Conservation (phyloP, 257 asterid species). For the Lithospermum erythrorhizon region DNA sequence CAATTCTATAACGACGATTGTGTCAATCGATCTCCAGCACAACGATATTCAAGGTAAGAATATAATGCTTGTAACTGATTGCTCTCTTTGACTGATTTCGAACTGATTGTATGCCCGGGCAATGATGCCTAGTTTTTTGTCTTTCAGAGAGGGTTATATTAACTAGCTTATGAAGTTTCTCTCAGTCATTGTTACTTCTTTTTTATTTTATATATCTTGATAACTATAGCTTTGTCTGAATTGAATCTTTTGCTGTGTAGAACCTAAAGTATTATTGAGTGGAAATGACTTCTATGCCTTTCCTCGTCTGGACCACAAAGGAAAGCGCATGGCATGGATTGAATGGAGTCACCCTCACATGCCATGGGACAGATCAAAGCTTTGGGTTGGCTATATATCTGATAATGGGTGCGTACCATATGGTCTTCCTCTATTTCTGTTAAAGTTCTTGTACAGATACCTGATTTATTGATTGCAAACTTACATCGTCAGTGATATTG, state of each 20-base stretch:
- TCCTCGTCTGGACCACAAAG: constrained; percentile 75
- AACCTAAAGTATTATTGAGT: constrained; percentile 52
- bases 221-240: constrained; percentile 2
- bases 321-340: constrained; percentile 88
- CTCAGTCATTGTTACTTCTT: neutral
- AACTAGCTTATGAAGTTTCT: neutral
- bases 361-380: constrained; percentile 98
- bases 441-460: neutral
- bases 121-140: neutral
- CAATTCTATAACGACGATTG: constrained; percentile 64
- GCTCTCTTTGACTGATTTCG: neutral
- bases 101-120: neutral
- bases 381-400: constrained; percentile 91
- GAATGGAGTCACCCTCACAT: constrained; percentile 97
- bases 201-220: neutral
- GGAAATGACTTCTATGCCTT: constrained; percentile 92
- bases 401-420: constrained; percentile 53
- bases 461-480: constrained; percentile 9
- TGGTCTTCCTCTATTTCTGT: constrained; percentile 2
- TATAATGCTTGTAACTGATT: neutral
- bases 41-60: constrained; percentile 42
- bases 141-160: neutral
- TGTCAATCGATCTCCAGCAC: constrained; percentile 40
- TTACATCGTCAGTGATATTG: constrained; percentile 38
- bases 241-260: constrained; percentile 32